Conservation (phyloP, 1,284 basidiomycete genomes). For the Naganishia sp. region DNA sequence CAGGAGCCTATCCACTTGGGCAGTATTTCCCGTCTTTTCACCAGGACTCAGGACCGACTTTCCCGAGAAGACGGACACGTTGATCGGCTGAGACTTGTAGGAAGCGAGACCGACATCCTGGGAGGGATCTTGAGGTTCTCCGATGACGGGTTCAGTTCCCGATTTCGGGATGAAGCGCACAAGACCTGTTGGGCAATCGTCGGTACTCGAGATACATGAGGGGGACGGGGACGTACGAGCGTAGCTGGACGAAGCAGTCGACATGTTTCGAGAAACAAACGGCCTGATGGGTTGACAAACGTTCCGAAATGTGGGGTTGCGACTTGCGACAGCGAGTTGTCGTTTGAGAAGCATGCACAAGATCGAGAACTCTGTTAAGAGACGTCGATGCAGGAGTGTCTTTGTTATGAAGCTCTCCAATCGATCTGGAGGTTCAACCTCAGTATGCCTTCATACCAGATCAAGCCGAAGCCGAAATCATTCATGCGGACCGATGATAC, state of each 20-base stretch:
- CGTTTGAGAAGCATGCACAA: conserved; percentile 15
- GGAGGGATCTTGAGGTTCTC: conserved; percentile 46
- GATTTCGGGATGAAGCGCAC: conserved; percentile 45
- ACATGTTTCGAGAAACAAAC: conserved; percentile 5
- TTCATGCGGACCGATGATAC: neutral
- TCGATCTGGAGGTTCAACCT: too few relatives aligned
- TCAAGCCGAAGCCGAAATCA: conserved; percentile 5
- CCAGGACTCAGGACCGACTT: conserved; percentile 46
- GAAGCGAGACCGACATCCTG: conserved; percentile 54
- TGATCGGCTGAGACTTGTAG: conserved; percentile 39
- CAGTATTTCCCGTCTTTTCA: conserved; percentile 43
- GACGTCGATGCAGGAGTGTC: neutral
- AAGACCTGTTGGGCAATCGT: conserved; percentile 38
- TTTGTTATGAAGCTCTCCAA: neutral
- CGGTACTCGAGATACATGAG: neutral
- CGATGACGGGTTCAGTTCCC: conserved; percentile 38
- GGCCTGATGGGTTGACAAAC: neutral
- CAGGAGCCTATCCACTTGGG: conserved; percentile 43
- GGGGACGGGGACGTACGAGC: conserved; percentile 5
- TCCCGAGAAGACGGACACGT: conserved; percentile 48
- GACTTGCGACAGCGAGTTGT: conserved; percentile 8
- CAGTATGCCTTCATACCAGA: neutral
- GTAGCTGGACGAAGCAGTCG: conserved; percentile 12
- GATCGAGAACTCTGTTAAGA: neutral
- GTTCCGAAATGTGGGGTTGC: neutral